Base-by-base conservation (phyloP, 192 early-diverging fungal genomes). In the Coemansia sp. region DNA sequence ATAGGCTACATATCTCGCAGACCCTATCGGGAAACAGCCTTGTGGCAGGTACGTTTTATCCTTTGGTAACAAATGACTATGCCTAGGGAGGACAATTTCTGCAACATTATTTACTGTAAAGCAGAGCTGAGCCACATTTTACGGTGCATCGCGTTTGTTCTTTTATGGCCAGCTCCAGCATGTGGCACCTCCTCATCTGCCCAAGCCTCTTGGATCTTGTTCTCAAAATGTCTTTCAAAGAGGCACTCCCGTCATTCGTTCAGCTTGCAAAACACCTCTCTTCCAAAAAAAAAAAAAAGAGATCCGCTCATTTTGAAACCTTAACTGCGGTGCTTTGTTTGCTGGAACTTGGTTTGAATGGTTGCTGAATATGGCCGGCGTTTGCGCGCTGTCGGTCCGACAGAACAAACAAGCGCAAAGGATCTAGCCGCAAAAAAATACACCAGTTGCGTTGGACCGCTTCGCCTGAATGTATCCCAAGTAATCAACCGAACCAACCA, bases 271-370 rank as follows among this genome's bases (percentile, higher is more conserved):
- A 40, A 11, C 38, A 8, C 38, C 38, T 9, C 9, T 9, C 36
- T 38, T 9, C 22, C 19, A 23, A 23, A 20, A 50, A 1, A 9
- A 20, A 50, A 23, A 23, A 8, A 40, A 52, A 17, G n/a, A 5
- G 13, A 17, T 17, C 17, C 45, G 49, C 20, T 15, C 7, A 52
- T 52, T 52, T 52, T 15, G 10, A 52, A 25, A 25, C 49, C 11
- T 52, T 52, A 52, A 52, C 25, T 52, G 49, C 49, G 22, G 49
- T 20, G 49, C 49, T 52, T 52, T 52, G 10, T 25, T 52, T 52
- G 7, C 23, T 20, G 5, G 49, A 52, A 20, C 23, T 10, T 52
- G 49, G 7, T 52, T 52, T 52, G 19, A 15, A 22, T 52, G 23
- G 49, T 48, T 17, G 29, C 45, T 8, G 19, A 19, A 25, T 14